A percentile compares a stretch with the other conserved stretches of the same genome.
Conservation (phyloP, 352 stramenopile species). For the Sclerospora graminicola region DNA sequence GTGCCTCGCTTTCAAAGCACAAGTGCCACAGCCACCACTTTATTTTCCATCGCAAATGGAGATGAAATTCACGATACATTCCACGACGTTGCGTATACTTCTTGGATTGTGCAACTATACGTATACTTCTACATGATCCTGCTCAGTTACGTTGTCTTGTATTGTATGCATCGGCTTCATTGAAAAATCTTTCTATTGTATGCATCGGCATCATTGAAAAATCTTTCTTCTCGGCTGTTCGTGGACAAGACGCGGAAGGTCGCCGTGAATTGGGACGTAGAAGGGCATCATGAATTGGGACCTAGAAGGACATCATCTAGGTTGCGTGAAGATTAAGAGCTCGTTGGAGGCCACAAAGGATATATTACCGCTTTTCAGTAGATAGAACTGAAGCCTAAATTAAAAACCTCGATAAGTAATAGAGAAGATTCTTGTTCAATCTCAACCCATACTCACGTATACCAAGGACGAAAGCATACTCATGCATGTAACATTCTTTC, state of each 20-base stretch:
- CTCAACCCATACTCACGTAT: too few relatives aligned
- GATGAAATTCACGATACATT: slow-evolving; percentile 86
- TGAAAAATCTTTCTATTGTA: too few relatives aligned
- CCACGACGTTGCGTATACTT: slow-evolving; percentile 50
- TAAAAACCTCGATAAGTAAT: too few relatives aligned
- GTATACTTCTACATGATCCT: slow-evolving; percentile 81
- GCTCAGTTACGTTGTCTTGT: slow-evolving; percentile 83
- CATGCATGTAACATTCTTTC: too few relatives aligned
- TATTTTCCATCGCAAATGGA: slow-evolving; percentile 82
- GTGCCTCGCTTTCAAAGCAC: slow-evolving; percentile 65
- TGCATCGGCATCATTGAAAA: slow-evolving; percentile 88
- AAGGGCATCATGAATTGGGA: background rate
- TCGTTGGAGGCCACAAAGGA: too few relatives aligned
- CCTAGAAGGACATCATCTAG: slow-evolving; percentile 1
- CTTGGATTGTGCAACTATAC: slow-evolving; percentile 74
- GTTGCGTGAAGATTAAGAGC: too few relatives aligned
- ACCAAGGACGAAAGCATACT: too few relatives aligned
- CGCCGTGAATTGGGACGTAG: too few relatives aligned
- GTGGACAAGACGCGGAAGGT: slow-evolving; percentile 31
- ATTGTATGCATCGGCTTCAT: slow-evolving; percentile 86
- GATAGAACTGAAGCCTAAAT: too few relatives aligned
- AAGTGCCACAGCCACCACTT: slow-evolving; percentile 52
- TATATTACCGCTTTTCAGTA: too few relatives aligned
- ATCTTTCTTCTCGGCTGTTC: slow-evolving; percentile 80
- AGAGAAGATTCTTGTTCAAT: too few relatives aligned